These are phyloP conservation scores for Debaryomyces maramus DNA, from an alignment of 805 yeast species.

Conservation along the genomic window DNA sequence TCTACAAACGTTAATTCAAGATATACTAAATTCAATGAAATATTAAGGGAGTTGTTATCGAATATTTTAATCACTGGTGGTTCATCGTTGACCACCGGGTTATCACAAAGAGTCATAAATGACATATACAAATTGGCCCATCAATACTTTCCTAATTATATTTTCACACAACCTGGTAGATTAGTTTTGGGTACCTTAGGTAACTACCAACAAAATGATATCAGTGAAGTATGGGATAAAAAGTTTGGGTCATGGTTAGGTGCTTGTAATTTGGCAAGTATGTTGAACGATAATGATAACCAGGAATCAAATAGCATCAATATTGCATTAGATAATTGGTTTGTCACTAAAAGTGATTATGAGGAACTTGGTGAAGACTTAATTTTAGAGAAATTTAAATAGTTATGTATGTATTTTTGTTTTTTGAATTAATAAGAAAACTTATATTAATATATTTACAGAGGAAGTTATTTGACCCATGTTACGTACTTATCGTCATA, in stretches of 20 bases:
- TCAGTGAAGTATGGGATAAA: conserved; percentile 48
- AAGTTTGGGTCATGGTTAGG: conserved; percentile 68
- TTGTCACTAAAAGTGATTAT: conserved; percentile 63
- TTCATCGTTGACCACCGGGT: conserved; percentile 53
- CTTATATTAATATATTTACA: conserved; percentile 1
- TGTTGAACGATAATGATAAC: conserved; percentile 49
- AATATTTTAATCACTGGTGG: conserved; percentile 64
- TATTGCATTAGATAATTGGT: conserved; percentile 48
- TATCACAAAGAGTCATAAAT: conserved; percentile 53
- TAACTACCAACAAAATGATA: conserved; percentile 26
- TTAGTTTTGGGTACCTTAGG: conserved; percentile 22
- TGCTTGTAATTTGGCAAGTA: conserved; percentile 65
- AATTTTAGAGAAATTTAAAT: conserved; percentile 37
- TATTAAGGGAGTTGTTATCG: conserved; percentile 35
- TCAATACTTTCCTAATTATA: conserved; percentile 47
- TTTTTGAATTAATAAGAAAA: conserved; percentile 2
- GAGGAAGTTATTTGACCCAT: conserved; percentile 32
- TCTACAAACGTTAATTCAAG: conserved; percentile 22
- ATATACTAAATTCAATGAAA: conserved; percentile 37
- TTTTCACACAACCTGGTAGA: conserved; percentile 28
- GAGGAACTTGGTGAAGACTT: conserved; percentile 58
- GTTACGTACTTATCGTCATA: conserved; percentile 43
- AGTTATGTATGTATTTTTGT: conserved; percentile 4
- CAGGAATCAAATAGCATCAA: conserved; percentile 25
- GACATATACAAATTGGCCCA: conserved; percentile 51